Percentiles rank a stretch among this genome's conserved stretches.
Evolutionary conservation across 306 rosid species (phyloP).

Genomic region (Bauhinia variegata): DNA sequence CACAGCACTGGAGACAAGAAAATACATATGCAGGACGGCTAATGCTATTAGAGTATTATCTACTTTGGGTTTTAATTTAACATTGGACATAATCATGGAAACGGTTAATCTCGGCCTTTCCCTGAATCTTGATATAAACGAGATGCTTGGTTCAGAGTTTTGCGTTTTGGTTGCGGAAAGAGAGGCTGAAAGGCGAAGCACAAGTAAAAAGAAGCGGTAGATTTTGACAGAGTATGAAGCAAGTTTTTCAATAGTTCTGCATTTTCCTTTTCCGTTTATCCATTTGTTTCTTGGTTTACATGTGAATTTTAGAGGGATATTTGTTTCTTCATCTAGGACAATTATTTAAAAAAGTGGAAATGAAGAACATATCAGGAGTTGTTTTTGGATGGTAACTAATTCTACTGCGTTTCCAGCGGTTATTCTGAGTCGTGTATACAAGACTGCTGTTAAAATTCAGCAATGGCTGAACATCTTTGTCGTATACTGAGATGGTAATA

Average conservation of each 20-base stretch:
- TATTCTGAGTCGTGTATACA: too few species aligned
- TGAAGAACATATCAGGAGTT: too few species aligned
- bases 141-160: conserved; percentile 93
- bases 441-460: too few species aligned
- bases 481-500: too few species aligned
- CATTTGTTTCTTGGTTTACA: too few species aligned
- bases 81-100: conserved; percentile 63
- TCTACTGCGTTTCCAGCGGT: too few species aligned
- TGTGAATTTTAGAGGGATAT: background rate
- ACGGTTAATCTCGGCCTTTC: conserved; percentile 62
- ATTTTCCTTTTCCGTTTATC: background rate
- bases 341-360: too few species aligned
- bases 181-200: conserved; percentile 78
- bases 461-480: too few species aligned
- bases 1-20: conserved; percentile 64
- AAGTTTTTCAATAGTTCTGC: background rate
- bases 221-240: conserved; percentile 14
- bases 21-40: conserved; percentile 75
- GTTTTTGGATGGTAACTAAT: too few species aligned
- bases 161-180: conserved; percentile 77
- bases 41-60: conserved; percentile 75
- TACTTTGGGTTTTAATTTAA: conserved; percentile 65
- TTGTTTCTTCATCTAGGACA: background rate
- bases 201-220: conserved; percentile 57
- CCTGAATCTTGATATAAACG: conserved; percentile 59